These are phyloP conservation scores for Elongisporangium senticosum DNA, from an alignment of 352 stramenopile species.

Conservation along the genomic window DNA sequence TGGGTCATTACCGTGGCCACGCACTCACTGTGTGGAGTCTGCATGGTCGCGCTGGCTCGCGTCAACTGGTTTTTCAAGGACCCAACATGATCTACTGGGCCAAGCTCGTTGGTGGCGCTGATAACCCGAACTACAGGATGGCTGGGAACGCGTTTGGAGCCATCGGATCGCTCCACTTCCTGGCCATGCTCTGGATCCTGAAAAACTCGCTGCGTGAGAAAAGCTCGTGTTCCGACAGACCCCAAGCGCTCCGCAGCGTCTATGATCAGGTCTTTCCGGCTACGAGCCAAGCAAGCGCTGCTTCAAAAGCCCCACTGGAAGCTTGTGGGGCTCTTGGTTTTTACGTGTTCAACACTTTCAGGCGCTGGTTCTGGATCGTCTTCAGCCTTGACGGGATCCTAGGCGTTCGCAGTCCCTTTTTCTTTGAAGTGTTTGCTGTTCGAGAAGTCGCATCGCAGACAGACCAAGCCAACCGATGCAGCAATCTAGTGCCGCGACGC, in stretches of 20 bases:
- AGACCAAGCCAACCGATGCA: slow-evolving; percentile 34
- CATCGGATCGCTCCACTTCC: background rate
- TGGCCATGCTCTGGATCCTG: background rate
- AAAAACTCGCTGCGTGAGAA: background rate
- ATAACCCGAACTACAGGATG: background rate
- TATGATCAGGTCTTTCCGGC: background rate
- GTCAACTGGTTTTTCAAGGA: background rate
- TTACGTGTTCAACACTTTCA: background rate
- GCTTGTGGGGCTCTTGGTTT: background rate
- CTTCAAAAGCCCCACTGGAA: background rate
- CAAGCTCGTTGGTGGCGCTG: background rate
- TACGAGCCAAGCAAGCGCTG: background rate
- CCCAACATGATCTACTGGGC: background rate
- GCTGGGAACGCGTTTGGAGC: background rate
- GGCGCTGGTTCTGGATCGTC: background rate
- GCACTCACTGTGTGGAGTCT: background rate
- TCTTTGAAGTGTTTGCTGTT: slow-evolving; percentile 11
- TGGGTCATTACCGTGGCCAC: background rate
- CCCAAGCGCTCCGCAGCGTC: background rate
- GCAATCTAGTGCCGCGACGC: slow-evolving; percentile 23
- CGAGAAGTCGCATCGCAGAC: slow-evolving; percentile 31
- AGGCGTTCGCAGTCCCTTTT: background rate
- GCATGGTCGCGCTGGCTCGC: background rate
- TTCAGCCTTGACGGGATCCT: background rate
- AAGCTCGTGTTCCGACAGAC: background rate